These are phyloP conservation scores for Ceratobasidium sp. DNA, from an alignment of 1,284 basidiomycete species.

Conservation along the genomic window DNA sequence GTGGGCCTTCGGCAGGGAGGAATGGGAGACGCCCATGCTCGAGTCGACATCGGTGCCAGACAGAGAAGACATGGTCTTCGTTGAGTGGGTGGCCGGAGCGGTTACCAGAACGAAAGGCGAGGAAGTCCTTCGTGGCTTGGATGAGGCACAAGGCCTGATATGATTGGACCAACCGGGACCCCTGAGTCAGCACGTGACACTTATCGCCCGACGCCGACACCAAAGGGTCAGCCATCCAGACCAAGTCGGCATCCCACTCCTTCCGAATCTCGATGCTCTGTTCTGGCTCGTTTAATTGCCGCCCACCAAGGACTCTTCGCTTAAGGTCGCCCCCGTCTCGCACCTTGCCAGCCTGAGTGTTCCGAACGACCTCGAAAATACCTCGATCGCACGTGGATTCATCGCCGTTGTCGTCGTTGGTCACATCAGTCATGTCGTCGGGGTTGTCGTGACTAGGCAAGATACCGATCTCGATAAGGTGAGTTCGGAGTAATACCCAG, in stretches of 20 bases:
- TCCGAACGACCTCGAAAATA: too few relatives aligned
- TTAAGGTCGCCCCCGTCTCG: too few relatives aligned
- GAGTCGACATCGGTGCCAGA: slow-evolving; percentile 13
- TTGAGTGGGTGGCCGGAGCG: background rate
- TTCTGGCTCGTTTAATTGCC: too few relatives aligned
- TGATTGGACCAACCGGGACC: too few relatives aligned
- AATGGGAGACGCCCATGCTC: slow-evolving; percentile 4
- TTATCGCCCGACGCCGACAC: too few relatives aligned
- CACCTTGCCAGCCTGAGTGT: too few relatives aligned
- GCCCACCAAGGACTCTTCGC: too few relatives aligned
- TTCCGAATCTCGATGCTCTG: too few relatives aligned
- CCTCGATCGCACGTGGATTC: background rate
- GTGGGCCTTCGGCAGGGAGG: background rate
- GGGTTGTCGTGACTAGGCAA: background rate
- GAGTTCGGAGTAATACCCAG: background rate
- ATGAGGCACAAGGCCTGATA: too few relatives aligned
- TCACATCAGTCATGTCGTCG: background rate
- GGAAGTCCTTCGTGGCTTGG: background rate
- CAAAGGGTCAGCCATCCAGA: too few relatives aligned
- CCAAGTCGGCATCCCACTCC: too few relatives aligned
- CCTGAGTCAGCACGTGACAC: too few relatives aligned
- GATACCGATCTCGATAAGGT: background rate
- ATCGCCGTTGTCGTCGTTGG: background rate
- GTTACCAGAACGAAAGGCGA: background rate
- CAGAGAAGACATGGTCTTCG: background rate